A percentile compares a stretch with the other conserved stretches of the same genome.
Evolutionary conservation across 2,329 filamentous ascomycete species (phyloP).

Genomic region (Ophiobolus disseminans): DNA sequence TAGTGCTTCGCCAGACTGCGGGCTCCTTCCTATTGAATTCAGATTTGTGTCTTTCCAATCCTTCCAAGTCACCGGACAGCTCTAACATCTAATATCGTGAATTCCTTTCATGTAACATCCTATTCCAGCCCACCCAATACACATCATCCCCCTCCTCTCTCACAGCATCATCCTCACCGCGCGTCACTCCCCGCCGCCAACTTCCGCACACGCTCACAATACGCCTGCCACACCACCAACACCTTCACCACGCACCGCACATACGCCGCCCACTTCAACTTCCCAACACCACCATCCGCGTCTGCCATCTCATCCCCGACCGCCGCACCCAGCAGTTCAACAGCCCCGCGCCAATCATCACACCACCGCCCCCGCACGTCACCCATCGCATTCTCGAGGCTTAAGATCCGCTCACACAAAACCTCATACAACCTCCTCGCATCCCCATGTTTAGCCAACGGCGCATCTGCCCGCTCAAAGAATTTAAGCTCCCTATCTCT

Average conservation of each 20-base stretch:
- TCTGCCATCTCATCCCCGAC: neutral
- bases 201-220: neutral
- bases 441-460: neutral
- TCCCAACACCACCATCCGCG: neutral
- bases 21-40: too few species aligned
- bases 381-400: neutral
- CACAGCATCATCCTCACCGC: too few species aligned
- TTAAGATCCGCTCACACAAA: neutral
- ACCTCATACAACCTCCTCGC: neutral
- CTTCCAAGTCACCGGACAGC: too few species aligned
- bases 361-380: neutral
- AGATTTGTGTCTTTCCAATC: too few species aligned
- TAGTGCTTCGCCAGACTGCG: too few species aligned
- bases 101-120: too few species aligned
- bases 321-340: neutral
- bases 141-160: too few species aligned
- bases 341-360: neutral
- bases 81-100: too few species aligned
- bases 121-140: too few species aligned
- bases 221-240: constrained; percentile 1
- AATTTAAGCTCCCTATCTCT: neutral
- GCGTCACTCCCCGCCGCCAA: neutral
- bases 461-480: neutral
- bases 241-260: neutral
- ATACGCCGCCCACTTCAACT: constrained; percentile 1